These are phyloP conservation scores for Pichia insulana DNA, from an alignment of 805 yeast genomes.

Conservation along the genomic window DNA sequence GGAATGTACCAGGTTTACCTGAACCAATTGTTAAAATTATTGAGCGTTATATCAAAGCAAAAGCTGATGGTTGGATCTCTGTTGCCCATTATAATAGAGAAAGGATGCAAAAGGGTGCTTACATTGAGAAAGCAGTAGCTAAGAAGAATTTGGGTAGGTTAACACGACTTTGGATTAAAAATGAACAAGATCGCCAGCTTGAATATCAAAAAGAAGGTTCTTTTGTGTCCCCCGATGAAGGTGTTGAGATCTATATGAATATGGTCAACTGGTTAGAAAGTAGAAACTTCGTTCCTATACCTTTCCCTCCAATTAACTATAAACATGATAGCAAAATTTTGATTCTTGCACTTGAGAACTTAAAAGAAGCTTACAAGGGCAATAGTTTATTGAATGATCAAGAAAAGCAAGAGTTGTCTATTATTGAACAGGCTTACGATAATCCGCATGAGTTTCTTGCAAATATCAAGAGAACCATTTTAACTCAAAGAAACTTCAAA, in stretches of 20 bases:
- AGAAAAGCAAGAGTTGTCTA: conserved; percentile 86
- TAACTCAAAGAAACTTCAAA: conserved; percentile 87
- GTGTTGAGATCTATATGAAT: conserved; percentile 75
- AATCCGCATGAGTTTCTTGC: conserved; percentile 90
- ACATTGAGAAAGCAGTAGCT: conserved; percentile 90
- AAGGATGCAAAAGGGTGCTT: conserved; percentile 78
- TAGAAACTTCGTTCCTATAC: conserved; percentile 75
- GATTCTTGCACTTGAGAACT: conserved; percentile 79
- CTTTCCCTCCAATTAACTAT: conserved; percentile 87
- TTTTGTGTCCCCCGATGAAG: conserved; percentile 75
- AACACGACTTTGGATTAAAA: conserved; percentile 85
- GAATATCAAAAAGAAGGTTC: conserved; percentile 81
- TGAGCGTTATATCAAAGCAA: conserved; percentile 83
- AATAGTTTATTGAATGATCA: conserved; percentile 72
- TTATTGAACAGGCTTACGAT: conserved; percentile 94
- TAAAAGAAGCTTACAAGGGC: conserved; percentile 72
- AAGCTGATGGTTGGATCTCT: conserved; percentile 94
- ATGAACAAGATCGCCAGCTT: conserved; percentile 84
- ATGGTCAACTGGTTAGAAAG: conserved; percentile 90
- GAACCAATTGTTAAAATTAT: conserved; percentile 81
- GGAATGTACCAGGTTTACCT: conserved; percentile 97
- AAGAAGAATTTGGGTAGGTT: conserved; percentile 88
- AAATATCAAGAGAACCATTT: conserved; percentile 69
- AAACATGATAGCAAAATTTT: conserved; percentile 89
- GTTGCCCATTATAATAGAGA: conserved; percentile 91